phyloP scores from a whole-genome alignment of 129 eudicot genomes.

The Apium graveolens region DNA sequence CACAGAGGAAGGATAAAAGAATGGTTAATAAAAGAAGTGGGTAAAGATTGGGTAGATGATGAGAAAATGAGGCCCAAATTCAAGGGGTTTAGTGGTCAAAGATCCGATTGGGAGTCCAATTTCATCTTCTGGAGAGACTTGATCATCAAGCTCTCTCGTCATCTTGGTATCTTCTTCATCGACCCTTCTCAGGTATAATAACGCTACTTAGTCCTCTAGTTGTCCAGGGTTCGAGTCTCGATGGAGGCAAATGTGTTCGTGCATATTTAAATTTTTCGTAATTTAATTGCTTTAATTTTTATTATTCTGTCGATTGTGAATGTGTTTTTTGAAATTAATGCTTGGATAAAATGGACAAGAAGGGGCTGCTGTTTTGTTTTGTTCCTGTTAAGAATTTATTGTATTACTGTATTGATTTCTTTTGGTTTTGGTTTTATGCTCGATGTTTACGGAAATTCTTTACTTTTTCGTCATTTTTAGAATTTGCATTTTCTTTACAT shows the following conservation, averaged over 20 bases:
- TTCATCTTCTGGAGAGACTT: slow-evolving; percentile 75
- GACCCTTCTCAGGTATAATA: slow-evolving; percentile 37
- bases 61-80: slow-evolving; percentile 40
- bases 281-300: too few species aligned
- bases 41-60: slow-evolving; percentile 55
- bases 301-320: background rate
- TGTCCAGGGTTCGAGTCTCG: too few species aligned
- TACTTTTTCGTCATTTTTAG: too few species aligned
- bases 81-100: slow-evolving; percentile 87
- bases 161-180: slow-evolving; percentile 46
- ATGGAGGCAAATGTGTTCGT: too few species aligned
- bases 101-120: slow-evolving; percentile 73
- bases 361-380: background rate
- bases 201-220: too few species aligned
- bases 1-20: too few species aligned
- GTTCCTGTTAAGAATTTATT: background rate
- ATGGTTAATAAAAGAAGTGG: background rate
- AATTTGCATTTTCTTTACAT: background rate
- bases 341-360: too few species aligned
- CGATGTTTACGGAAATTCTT: too few species aligned
- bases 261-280: too few species aligned
- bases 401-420: background rate
- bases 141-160: slow-evolving; percentile 56
- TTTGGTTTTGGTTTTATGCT: background rate
- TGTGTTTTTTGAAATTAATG: too few species aligned